phyloP scores from a whole-genome alignment of 106 monocot species.

The Dactylorhiza incarnata region DNA sequence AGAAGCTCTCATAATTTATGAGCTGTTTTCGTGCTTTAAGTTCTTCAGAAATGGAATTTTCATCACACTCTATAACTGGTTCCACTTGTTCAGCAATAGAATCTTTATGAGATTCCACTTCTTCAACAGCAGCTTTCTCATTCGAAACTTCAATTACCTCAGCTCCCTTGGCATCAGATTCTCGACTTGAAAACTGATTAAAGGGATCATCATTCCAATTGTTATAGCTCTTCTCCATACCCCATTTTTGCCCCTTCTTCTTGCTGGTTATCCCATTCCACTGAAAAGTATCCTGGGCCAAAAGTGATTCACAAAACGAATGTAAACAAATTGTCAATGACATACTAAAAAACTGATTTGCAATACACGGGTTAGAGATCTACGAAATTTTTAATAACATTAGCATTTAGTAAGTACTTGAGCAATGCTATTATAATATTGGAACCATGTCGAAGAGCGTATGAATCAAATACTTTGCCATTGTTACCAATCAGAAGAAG shows the following conservation, averaged over 20 bases:
- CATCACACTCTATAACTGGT: neutral
- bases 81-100: neutral
- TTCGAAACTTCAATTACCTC: conserved; percentile 6
- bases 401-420: too few species aligned
- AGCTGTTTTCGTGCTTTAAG: conserved; percentile 12
- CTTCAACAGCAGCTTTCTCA: conserved; percentile 1
- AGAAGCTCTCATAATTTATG: conserved; percentile 54
- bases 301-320: neutral
- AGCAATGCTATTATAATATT: too few species aligned
- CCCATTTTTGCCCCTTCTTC: conserved; percentile 94
- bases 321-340: neutral
- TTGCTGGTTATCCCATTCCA: conserved; percentile 93
- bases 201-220: conserved; percentile 16
- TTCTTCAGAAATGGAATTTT: conserved; percentile 10
- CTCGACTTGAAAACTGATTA: conserved; percentile 9
- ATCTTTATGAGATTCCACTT: neutral
- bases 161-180: conserved; percentile 12
- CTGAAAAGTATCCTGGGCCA: conserved; percentile 38
- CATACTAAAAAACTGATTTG: neutral
- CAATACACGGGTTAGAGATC: too few species aligned
- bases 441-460: too few species aligned
- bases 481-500: too few species aligned
- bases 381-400: too few species aligned
- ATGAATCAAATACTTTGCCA: too few species aligned
- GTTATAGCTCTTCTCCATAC: conserved; percentile 30